These are phyloP conservation scores for Apiospora hydei DNA, from an alignment of 2,329 filamentous ascomycete species.

Conservation along the genomic window DNA sequence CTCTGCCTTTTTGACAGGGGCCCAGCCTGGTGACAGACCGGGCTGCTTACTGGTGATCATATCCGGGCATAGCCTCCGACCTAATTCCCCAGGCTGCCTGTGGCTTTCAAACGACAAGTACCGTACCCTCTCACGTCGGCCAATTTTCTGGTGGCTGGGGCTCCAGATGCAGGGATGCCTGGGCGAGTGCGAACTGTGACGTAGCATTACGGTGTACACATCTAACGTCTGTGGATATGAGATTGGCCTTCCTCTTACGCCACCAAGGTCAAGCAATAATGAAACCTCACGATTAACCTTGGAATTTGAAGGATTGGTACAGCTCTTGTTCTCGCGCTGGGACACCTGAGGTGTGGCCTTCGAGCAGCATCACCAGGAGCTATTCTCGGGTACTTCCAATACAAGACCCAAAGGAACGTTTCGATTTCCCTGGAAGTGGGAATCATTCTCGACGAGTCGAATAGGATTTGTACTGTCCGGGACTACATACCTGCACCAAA, in stretches of 20 bases:
- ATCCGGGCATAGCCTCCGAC: constrained; percentile 5
- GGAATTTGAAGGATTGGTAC: neutral
- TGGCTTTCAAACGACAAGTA: neutral
- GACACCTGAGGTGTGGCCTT: neutral
- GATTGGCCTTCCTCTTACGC: constrained; percentile 2
- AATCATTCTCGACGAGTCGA: neutral
- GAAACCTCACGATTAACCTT: neutral
- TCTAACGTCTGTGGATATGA: neutral
- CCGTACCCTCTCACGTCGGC: neutral
- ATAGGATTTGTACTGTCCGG: neutral
- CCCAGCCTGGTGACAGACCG: neutral
- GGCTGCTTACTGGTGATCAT: constrained; percentile 11
- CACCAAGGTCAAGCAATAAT: constrained; percentile 12
- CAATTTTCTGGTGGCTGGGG: neutral
- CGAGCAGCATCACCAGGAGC: neutral
- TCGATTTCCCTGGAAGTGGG: neutral
- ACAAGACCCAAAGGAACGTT: neutral
- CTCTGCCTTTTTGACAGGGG: neutral
- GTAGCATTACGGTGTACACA: constrained; percentile 24
- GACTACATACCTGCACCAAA: neutral
- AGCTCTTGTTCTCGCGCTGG: neutral
- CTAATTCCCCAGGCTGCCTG: constrained; percentile 10
- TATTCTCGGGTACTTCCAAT: neutral
- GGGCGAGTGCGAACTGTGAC: constrained; percentile 14
- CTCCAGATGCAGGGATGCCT: constrained; percentile 8